Evolutionary conservation across 2,329 filamentous ascomycete genomes (phyloP).

Genomic region (Mycogone perniciosa): DNA sequence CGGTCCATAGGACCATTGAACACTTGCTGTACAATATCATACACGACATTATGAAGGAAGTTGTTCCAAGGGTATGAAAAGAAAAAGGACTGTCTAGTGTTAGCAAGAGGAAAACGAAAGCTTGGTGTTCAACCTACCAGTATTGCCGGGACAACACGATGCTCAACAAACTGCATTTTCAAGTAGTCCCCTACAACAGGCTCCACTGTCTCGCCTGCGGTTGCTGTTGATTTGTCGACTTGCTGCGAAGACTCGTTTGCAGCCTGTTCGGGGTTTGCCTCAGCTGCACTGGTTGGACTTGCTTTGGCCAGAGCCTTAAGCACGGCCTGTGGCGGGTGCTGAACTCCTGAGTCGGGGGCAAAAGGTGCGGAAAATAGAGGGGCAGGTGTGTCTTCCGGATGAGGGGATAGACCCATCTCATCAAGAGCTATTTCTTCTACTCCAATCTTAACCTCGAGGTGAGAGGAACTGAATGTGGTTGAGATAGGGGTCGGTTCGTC

Average conservation of each 20-base stretch:
- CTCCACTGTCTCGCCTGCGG: conserved; percentile 25
- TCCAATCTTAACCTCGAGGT: conserved; percentile 15
- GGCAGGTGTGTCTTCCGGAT: conserved; percentile 61
- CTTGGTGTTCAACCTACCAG: conserved; percentile 57
- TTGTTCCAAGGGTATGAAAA: conserved; percentile 99
- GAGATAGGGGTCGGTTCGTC: not conserved
- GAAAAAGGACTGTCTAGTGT: conserved; percentile 70
- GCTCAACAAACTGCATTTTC: conserved; percentile 94
- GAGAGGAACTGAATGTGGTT: not conserved
- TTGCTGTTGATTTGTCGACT: conserved; percentile 15
- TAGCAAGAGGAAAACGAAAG: not conserved
- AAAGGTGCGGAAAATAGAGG: conserved; percentile 44
- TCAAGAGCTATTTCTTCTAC: conserved; percentile 8
- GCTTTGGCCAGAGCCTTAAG: not conserved
- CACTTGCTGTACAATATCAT: conserved; percentile 97
- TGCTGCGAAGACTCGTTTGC: conserved; percentile 7
- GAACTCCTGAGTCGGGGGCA: conserved; percentile 23
- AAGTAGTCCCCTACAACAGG: conserved; percentile 91
- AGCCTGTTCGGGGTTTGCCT: not conserved
- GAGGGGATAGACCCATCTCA: conserved; percentile 38
- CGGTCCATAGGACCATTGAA: conserved; percentile 98
- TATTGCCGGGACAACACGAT: conserved; percentile 91
- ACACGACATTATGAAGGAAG: conserved; percentile 97
- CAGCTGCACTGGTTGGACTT: conserved; percentile 1
- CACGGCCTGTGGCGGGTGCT: conserved; percentile 18